These are phyloP conservation scores for Tulasnella sp. DNA, from an alignment of 768 basidiomycete genomes.

Conservation along the genomic window DNA sequence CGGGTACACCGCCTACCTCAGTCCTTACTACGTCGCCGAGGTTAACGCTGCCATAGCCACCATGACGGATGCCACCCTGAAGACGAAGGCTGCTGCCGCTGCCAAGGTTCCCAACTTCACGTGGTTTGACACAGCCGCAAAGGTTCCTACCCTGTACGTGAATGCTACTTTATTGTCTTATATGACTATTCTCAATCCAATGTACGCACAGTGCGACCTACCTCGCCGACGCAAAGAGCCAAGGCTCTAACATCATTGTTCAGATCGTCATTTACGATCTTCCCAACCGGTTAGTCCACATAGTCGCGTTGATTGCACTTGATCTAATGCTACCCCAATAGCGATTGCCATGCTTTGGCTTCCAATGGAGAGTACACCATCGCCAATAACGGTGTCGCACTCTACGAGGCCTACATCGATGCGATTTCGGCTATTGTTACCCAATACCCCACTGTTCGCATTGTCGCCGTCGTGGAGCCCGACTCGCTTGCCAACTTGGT, in stretches of 20 bases:
- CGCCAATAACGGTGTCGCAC: constrained; percentile 43
- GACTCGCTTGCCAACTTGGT: constrained; percentile 60
- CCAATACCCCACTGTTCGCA: constrained; percentile 47
- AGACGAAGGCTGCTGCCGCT: constrained; percentile 43
- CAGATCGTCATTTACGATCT: constrained; percentile 41
- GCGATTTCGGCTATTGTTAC: constrained; percentile 47
- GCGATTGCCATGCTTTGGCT: constrained; percentile 54
- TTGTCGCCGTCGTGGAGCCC: constrained; percentile 56
- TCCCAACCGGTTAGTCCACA: constrained; percentile 39
- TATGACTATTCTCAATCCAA: constrained; percentile 29
- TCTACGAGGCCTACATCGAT: constrained; percentile 53
- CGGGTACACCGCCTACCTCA: constrained; percentile 42
- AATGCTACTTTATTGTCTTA: neutral
- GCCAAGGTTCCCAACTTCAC: constrained; percentile 53
- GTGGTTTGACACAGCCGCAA: constrained; percentile 49
- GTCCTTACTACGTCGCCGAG: constrained; percentile 47
- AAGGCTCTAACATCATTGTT: constrained; percentile 38
- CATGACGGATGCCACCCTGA: constrained; percentile 42
- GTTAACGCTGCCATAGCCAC: constrained; percentile 38
- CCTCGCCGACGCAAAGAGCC: constrained; percentile 43
- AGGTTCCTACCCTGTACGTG: constrained; percentile 37
- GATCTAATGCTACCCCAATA: neutral
- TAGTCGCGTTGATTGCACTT: constrained; percentile 43
- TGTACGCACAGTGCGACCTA: constrained; percentile 44
- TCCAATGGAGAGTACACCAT: constrained; percentile 59